Evolutionary conservation across 2,329 filamentous ascomycete genomes (phyloP).

Genomic region (Aureobasidium uvarum): DNA sequence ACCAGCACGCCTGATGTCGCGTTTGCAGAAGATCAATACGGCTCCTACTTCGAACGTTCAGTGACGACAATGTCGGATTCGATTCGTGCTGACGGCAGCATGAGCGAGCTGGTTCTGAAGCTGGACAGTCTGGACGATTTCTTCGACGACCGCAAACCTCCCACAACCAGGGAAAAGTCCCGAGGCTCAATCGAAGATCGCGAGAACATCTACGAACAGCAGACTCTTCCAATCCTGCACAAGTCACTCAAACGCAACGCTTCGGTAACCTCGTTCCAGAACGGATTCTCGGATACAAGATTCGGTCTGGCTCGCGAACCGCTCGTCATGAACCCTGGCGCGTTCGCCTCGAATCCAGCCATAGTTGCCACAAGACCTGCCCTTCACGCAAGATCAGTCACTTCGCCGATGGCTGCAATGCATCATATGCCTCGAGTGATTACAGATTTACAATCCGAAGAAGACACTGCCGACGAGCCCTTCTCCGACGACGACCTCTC

Average conservation of each 20-base stretch:
- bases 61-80: slow-evolving; percentile 89
- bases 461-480: slow-evolving; percentile 61
- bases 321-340: slow-evolving; percentile 56
- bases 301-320: slow-evolving; percentile 53
- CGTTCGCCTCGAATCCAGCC: slow-evolving; percentile 46
- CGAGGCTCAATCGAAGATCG: slow-evolving; percentile 55
- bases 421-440: slow-evolving; percentile 46
- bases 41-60: slow-evolving; percentile 70
- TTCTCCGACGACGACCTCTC: slow-evolving; percentile 73
- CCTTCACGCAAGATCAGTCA: slow-evolving; percentile 78
- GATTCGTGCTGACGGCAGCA: slow-evolving; percentile 64
- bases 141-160: slow-evolving; percentile 49
- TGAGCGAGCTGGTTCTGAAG: slow-evolving; percentile 73
- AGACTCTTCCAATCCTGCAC: slow-evolving; percentile 84
- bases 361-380: slow-evolving; percentile 56
- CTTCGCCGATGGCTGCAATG: slow-evolving; percentile 59
- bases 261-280: slow-evolving; percentile 75
- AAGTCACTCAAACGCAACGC: slow-evolving; percentile 73
- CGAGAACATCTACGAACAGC: slow-evolving; percentile 86
- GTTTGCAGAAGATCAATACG: slow-evolving; percentile 82
- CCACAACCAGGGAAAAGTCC: slow-evolving; percentile 26
- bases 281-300: slow-evolving; percentile 74
- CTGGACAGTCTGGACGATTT: slow-evolving; percentile 57
- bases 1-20: slow-evolving; percentile 81
- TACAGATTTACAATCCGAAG: slow-evolving; percentile 68